A percentile compares a stretch with the other conserved stretches of the same genome.
Evolutionary conservation across 768 basidiomycete species (phyloP).

Genomic region (Leccinum rimulosum): DNA sequence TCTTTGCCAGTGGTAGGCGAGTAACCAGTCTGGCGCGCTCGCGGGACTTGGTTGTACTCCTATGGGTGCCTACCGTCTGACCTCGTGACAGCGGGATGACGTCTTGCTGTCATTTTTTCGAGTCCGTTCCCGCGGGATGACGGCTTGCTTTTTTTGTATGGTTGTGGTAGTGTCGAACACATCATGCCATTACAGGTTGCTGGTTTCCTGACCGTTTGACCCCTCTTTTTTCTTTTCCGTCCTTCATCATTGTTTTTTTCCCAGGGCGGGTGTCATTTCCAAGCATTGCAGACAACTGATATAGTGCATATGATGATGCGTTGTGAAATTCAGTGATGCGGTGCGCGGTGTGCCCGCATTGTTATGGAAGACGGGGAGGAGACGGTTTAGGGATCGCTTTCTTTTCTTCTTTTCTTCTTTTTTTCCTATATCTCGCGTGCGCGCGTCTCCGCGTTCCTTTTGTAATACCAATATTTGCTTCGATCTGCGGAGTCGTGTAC

Average conservation of each 20-base stretch:
- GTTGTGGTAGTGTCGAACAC: neutral
- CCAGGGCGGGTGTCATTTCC: neutral
- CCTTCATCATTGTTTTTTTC: neutral
- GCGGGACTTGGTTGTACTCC: neutral
- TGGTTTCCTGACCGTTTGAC: neutral
- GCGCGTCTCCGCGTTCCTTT: neutral
- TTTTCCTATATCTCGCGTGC: neutral
- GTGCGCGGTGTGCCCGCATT: constrained; percentile 10
- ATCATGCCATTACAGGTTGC: neutral
- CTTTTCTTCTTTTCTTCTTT: neutral
- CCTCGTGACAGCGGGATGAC: constrained; percentile 1
- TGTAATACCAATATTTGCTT: constrained; percentile 8
- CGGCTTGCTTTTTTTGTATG: neutral
- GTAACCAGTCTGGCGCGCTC: neutral
- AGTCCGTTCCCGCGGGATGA: neutral
- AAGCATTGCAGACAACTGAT: neutral
- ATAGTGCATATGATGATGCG: neutral
- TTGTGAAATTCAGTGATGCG: constrained; percentile 26
- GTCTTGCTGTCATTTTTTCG: neutral
- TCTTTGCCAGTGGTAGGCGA: neutral
- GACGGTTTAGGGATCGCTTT: neutral
- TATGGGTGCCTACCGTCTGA: neutral
- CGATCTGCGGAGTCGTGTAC: constrained; percentile 28
- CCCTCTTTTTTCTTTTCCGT: neutral
- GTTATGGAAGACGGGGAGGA: constrained; percentile 21